Evolutionary conservation across 2,329 filamentous ascomycete genomes (phyloP), one percentile per base, ranked within the genome.

Genomic region (Diaporthe ilicicola): DNA sequence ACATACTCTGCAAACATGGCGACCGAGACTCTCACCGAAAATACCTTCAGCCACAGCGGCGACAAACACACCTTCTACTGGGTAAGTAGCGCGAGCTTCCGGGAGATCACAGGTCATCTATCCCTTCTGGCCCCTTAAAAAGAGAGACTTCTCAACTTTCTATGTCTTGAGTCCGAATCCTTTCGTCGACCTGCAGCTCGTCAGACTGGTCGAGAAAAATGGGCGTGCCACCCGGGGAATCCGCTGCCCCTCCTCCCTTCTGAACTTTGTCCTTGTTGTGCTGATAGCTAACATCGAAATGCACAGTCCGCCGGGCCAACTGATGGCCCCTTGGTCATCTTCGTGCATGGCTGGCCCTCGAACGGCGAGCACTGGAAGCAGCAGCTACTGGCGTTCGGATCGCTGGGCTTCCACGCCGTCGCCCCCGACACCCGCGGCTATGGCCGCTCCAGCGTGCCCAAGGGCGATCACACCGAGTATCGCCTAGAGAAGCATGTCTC

Each of bases 281-380:
- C 19, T 3, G 32, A 37, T 24, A 6, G 42, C 59, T 62, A 19
- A 62, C 29, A 4, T 15, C 7, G 2, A 12, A 24, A 48, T 2
- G 3, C 27, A 10, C 42, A 62, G 70, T 79, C 78, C 1, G 76
- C 78, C 7, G 79, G 79, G 12, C 77, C 77, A 9, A 19, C 54
- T 27, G 17, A 54, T 1, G 78, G 78, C 7, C 78, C 78, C 3
- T 67, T 78, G 29, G 74, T 81, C 27, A 74, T 81, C 71, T 79
- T 82, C 53, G 70, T 81, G 37, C 83, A 77, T 74, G 85, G 75
- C 74, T 85, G 71, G 77, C 79, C 75, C 51, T 82, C 73, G 67
- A 83, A 67, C 72, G 79, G 67, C 29, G 74, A 77, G 55, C 78
- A 78, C 10, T 81, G 79, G 79, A 78, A 78, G 54, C 71, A 61